A percentile compares a stretch with the other conserved stretches of the same genome.
Conservation (phyloP, 805 yeast species). For the Scheffersomyces stipitis region DNA sequence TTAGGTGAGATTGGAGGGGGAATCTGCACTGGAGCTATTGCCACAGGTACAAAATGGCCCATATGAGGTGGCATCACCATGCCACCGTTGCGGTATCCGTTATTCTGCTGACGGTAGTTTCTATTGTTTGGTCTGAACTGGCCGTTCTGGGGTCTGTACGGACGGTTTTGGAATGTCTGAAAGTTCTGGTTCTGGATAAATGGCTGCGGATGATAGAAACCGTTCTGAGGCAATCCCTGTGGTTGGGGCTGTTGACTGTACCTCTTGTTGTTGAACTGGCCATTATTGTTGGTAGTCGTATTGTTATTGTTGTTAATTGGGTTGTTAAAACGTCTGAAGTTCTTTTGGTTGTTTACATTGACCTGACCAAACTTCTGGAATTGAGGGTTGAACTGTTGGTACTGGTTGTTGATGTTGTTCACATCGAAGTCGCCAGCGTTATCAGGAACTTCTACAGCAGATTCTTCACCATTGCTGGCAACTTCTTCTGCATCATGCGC, state of each 20-base stretch:
- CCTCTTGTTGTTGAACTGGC: constrained; percentile 16
- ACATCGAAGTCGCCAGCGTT: constrained; percentile 4
- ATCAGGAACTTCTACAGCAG: background rate
- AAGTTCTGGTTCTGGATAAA: constrained; percentile 22
- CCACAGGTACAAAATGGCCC: constrained; percentile 4
- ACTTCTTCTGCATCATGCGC: constrained; percentile 1
- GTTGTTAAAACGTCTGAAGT: constrained; percentile 25
- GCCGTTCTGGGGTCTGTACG: constrained; percentile 20
- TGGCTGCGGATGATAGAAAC: constrained; percentile 35
- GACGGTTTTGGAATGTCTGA: constrained; percentile 28
- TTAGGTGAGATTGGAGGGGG: constrained; percentile 50
- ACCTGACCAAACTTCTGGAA: constrained; percentile 9
- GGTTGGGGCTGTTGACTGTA: constrained; percentile 17
- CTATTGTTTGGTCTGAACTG: constrained; percentile 19
- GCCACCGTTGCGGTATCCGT: constrained; percentile 1
- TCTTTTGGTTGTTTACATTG: constrained; percentile 20
- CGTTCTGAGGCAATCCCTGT: constrained; percentile 13
- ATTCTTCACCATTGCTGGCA: background rate
- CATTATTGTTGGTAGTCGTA: constrained; percentile 13
- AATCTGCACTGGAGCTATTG: constrained; percentile 25
- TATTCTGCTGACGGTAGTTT: constrained; percentile 5
- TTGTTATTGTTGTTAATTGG: constrained; percentile 14
- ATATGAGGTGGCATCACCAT: constrained; percentile 2
- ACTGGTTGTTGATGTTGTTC: constrained; percentile 4
- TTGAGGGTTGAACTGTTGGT: constrained; percentile 10